phyloP scores from a whole-genome alignment of 2,329 filamentous ascomycete genomes.

The Podosphaera fusca region DNA sequence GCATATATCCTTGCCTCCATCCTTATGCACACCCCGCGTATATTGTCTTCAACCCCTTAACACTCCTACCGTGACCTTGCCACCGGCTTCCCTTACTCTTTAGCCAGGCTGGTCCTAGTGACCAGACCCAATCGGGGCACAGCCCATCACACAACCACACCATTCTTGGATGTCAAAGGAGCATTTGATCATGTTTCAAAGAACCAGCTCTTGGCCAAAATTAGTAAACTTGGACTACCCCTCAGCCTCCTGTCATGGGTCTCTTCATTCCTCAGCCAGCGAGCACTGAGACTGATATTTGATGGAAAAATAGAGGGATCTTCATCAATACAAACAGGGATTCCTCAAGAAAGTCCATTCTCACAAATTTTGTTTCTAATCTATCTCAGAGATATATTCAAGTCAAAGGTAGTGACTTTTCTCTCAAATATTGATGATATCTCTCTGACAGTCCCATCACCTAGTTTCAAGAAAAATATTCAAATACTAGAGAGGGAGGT shows the following conservation, averaged over 20 bases:
- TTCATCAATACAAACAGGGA: too few relatives aligned
- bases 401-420: neutral
- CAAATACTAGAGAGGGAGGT: too few relatives aligned
- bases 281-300: too few relatives aligned
- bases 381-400: neutral
- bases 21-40: too few relatives aligned
- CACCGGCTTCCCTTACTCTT: too few relatives aligned
- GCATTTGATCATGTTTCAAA: too few relatives aligned
- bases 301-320: too few relatives aligned
- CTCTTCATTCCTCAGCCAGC: neutral
- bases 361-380: neutral
- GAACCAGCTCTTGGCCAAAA: too few relatives aligned
- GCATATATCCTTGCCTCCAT: too few relatives aligned
- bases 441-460: neutral
- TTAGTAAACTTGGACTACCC: neutral
- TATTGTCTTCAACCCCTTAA: too few relatives aligned
- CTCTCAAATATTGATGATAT: neutral
- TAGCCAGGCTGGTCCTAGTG: too few relatives aligned
- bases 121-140: neutral
- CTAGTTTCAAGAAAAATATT: neutral
- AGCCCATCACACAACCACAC: neutral
- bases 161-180: neutral
- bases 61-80: too few relatives aligned
- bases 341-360: neutral
- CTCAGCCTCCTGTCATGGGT: neutral